A percentile compares a stretch with the other conserved stretches of the same genome.
Conservation (phyloP, 2,329 filamentous ascomycete genomes). For the Rhinocladiella mackenziei region DNA sequence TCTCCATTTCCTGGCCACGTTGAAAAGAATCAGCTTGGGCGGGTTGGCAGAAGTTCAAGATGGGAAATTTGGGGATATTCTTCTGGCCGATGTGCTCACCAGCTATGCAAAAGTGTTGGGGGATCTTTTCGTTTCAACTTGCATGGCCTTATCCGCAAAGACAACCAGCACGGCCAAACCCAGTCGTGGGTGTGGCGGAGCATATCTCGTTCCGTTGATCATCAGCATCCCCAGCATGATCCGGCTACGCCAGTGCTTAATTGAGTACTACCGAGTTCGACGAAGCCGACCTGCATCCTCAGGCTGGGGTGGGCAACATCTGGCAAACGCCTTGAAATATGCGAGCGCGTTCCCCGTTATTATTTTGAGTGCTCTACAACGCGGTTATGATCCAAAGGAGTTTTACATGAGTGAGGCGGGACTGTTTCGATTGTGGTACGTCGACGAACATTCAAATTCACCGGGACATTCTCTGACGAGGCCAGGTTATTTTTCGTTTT, state of each 20-base stretch:
- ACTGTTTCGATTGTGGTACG: constrained; percentile 54
- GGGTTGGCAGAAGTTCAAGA: constrained; percentile 81
- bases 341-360: constrained; percentile 91
- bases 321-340: constrained; percentile 94
- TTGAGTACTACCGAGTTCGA: constrained; percentile 73
- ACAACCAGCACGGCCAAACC: constrained; percentile 74
- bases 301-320: constrained; percentile 78
- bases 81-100: constrained; percentile 90
- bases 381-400: constrained; percentile 53
- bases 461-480: constrained; percentile 11
- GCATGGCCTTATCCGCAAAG: constrained; percentile 77
- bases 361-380: constrained; percentile 69
- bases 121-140: constrained; percentile 81
- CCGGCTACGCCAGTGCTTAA: constrained; percentile 85
- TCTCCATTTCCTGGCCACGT: constrained; percentile 67
- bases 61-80: constrained; percentile 89
- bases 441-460: constrained; percentile 4
- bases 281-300: constrained; percentile 43
- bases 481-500: constrained; percentile 68
- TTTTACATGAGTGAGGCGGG: constrained; percentile 54
- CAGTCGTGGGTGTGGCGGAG: constrained; percentile 75
- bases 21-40: constrained; percentile 76
- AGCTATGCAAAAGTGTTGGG: constrained; percentile 90
- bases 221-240: constrained; percentile 80
- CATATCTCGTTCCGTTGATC: constrained; percentile 74